Evolutionary conservation across 208 protist genomes (phyloP).

Genomic region (Acanthamoeba castellanii): DNA sequence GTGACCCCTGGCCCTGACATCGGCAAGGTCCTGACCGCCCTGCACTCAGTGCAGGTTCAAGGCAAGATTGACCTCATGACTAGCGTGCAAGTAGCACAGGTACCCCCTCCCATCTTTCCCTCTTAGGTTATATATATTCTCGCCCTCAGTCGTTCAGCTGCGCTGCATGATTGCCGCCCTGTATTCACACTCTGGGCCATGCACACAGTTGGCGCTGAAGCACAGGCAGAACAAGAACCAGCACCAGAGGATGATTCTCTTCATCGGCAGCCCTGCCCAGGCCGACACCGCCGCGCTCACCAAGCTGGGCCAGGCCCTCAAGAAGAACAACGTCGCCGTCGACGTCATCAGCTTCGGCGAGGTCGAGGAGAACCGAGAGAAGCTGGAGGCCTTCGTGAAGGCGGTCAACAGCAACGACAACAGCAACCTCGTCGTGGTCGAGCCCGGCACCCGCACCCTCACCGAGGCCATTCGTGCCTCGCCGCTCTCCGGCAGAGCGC

Average conservation of each 20-base stretch:
- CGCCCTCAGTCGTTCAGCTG: not conserved
- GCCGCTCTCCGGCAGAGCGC: slow-evolving; percentile 35
- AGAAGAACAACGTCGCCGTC: slow-evolving; percentile 97
- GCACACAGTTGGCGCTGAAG: slow-evolving; percentile 95
- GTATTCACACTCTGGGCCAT: not conserved
- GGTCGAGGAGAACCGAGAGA: slow-evolving; percentile 92
- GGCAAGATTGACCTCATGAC: slow-evolving; percentile 93
- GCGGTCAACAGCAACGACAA: slow-evolving; percentile 74
- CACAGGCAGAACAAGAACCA: slow-evolving; percentile 97
- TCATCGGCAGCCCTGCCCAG: slow-evolving; percentile 92
- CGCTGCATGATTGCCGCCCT: not conserved
- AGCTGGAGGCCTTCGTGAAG: slow-evolving; percentile 93
- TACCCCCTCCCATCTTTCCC: too few relatives aligned
- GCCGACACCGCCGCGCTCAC: slow-evolving; percentile 90
- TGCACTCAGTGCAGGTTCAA: slow-evolving; percentile 93
- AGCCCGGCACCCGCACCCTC: slow-evolving; percentile 2
- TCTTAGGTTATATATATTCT: too few relatives aligned
- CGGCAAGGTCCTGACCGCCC: slow-evolving; percentile 94
- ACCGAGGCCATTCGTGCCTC: slow-evolving; percentile 59
- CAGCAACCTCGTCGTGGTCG: slow-evolving; percentile 59
- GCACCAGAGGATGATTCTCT: slow-evolving; percentile 97
- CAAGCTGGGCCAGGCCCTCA: slow-evolving; percentile 95
- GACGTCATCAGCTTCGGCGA: slow-evolving; percentile 98
- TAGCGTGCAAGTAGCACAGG: slow-evolving; percentile 94
- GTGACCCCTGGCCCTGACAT: slow-evolving; percentile 95